Conservation (phyloP, 805 yeast species). For the Torulaspora delbrueckii region DNA sequence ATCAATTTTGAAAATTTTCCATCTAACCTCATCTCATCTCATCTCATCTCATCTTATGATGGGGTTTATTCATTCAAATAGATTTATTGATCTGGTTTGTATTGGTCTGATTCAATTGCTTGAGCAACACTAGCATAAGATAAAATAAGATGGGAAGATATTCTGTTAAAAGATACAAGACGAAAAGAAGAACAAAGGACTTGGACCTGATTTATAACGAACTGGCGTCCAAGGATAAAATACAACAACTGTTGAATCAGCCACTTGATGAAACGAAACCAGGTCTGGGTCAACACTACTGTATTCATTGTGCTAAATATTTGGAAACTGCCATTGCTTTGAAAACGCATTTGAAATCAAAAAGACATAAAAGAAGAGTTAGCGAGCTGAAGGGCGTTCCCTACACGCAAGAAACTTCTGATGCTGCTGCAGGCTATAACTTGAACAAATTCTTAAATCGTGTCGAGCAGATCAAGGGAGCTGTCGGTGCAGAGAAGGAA, state of each 20-base stretch:
- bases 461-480: constrained; percentile 55
- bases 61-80: background rate
- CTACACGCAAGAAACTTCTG: constrained; percentile 81
- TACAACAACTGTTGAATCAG: constrained; percentile 66
- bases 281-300: constrained; percentile 91
- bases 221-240: constrained; percentile 57
- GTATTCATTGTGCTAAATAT: constrained; percentile 91
- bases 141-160: constrained; percentile 69
- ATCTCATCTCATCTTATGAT: constrained; percentile 1
- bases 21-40: constrained; percentile 17
- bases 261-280: constrained; percentile 85
- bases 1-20: constrained; percentile 3
- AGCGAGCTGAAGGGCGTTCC: constrained; percentile 73
- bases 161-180: constrained; percentile 80
- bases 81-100: background rate
- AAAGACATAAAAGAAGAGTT: constrained; percentile 82
- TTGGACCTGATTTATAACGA: constrained; percentile 79
- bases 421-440: constrained; percentile 83
- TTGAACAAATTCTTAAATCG: constrained; percentile 59
- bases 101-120: too few relatives aligned
- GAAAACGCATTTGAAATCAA: constrained; percentile 65
- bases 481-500: constrained; percentile 45
- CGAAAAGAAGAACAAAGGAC: constrained; percentile 82
- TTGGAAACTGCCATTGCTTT: constrained; percentile 73
- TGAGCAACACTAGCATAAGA: background rate